phyloP scores from a whole-genome alignment of 108 stramenopile genomes.

The Cyclostephanos tholiformis region DNA sequence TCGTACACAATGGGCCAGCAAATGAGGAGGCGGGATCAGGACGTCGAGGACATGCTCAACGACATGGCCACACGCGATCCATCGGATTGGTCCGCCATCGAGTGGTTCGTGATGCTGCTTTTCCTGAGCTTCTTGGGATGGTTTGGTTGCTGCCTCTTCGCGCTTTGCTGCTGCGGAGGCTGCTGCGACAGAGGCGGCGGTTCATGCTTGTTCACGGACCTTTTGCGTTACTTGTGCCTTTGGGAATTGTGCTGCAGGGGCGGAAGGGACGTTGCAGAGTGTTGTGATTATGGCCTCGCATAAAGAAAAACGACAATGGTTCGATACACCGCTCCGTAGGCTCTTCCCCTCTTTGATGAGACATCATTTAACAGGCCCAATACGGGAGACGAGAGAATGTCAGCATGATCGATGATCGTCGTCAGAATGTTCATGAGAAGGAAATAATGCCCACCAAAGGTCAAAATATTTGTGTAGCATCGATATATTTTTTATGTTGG shows the following conservation, averaged over 20 bases:
- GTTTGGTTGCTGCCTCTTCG: constrained; percentile 29
- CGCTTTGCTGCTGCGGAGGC: constrained; percentile 45
- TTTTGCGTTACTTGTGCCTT: constrained; percentile 32
- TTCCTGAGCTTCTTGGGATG: constrained; percentile 40
- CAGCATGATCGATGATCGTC: too few relatives aligned
- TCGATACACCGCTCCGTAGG: too few relatives aligned
- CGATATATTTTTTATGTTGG: too few relatives aligned
- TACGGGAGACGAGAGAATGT: too few relatives aligned
- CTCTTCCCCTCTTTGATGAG: too few relatives aligned
- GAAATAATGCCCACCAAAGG: too few relatives aligned
- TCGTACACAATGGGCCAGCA: not conserved
- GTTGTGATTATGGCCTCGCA: too few relatives aligned
- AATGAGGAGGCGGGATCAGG: constrained; percentile 22
- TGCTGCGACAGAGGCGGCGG: constrained; percentile 28
- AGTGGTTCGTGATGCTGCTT: constrained; percentile 39
- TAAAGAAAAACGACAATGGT: too few relatives aligned
- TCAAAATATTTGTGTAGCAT: too few relatives aligned
- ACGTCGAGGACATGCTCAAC: constrained; percentile 43
- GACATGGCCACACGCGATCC: constrained; percentile 46
- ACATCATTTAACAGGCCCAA: too few relatives aligned
- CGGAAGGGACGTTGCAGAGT: constrained; percentile 32
- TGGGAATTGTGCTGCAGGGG: constrained; percentile 47
- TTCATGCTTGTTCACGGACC: constrained; percentile 14
- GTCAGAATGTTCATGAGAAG: too few relatives aligned
- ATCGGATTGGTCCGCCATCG: constrained; percentile 28